Evolutionary conservation across 768 basidiomycete genomes (phyloP), one percentile per base, ranked within the genome.

Genomic region (Sarcodon sp.): DNA sequence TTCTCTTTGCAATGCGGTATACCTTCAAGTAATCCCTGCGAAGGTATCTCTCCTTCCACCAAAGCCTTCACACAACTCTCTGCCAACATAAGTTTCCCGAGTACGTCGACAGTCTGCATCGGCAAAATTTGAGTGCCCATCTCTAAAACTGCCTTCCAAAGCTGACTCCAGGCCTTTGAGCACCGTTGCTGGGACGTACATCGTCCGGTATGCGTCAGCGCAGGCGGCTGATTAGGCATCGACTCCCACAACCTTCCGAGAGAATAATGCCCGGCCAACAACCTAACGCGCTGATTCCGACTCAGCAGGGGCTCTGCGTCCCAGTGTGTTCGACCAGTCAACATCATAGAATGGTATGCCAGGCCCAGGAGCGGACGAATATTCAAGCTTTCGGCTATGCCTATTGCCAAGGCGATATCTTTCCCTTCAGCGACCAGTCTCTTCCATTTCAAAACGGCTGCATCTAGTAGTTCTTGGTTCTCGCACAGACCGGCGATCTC

Each of bases 401-500:
- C 60, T 32, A 71, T 68, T 13, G 75, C 69, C 5, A 69, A 64
- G 5, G 66, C 65, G 18, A 75, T 64, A 45, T 73, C 69, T 49
- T 66, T 63, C 12, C 69, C 65, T 45, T 72, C 69, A 33, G 62
- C 60, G 6, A 77, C 66, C 50, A 70, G 66, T 6, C 67, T 65
- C 50, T 69, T 73, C 76, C 74, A 77, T 45, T 67, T 67, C 21
- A 53, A 46, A 7, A 70, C 63, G 0, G 69, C 65, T 0, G 64
- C 62, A 3, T 69, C 67, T 34, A 72, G 65, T 3, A 77, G 66
- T 36, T 66, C 64, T 3, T 62, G 61, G 35, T 69, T 66, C 37
- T 73, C 69, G 57, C 73, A 76, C 3, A 77, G 65, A 18, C 70
- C 67, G 1, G 75, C 73, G 15, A 75, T 66, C 53, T 75, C 72